These are phyloP conservation scores for Aspergillus hiratsukae DNA, from an alignment of 2,329 filamentous ascomycete genomes.

Conservation along the genomic window DNA sequence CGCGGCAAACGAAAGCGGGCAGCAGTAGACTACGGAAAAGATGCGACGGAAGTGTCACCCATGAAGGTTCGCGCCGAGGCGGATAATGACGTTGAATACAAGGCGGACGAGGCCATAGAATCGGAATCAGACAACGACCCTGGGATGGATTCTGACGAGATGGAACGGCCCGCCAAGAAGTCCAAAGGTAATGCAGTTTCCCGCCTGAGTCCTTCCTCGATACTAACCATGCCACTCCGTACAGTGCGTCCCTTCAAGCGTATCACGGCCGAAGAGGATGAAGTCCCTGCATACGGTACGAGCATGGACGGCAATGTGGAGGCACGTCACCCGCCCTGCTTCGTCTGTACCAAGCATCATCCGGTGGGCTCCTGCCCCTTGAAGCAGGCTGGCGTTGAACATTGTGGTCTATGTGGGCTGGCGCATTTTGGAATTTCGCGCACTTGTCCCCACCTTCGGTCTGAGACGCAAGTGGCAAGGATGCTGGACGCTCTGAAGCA, in stretches of 20 bases:
- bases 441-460: conserved; percentile 59
- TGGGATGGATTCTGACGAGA: conserved; percentile 17
- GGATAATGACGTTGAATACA: conserved; percentile 32
- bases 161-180: conserved; percentile 20
- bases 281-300: not conserved
- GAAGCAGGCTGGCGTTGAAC: conserved; percentile 55
- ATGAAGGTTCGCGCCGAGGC: conserved; percentile 16
- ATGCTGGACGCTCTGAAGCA: conserved; percentile 61
- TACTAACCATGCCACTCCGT: conserved; percentile 7
- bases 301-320: conserved; percentile 18
- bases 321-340: conserved; percentile 36
- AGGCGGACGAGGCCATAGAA: conserved; percentile 24
- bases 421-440: conserved; percentile 55
- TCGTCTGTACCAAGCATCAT: conserved; percentile 53
- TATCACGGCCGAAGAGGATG: conserved; percentile 19
- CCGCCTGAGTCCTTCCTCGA: not conserved
- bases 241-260: conserved; percentile 38
- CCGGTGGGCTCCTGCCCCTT: conserved; percentile 56
- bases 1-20: conserved; percentile 72
- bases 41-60: conserved; percentile 15
- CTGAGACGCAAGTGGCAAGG: conserved; percentile 58
- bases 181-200: conserved; percentile 16
- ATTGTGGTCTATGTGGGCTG: conserved; percentile 61
- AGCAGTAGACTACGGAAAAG: conserved; percentile 38
- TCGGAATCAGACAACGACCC: conserved; percentile 21